phyloP scores from a whole-genome alignment of 208 protist species.

The Trypanosoma theileri region DNA sequence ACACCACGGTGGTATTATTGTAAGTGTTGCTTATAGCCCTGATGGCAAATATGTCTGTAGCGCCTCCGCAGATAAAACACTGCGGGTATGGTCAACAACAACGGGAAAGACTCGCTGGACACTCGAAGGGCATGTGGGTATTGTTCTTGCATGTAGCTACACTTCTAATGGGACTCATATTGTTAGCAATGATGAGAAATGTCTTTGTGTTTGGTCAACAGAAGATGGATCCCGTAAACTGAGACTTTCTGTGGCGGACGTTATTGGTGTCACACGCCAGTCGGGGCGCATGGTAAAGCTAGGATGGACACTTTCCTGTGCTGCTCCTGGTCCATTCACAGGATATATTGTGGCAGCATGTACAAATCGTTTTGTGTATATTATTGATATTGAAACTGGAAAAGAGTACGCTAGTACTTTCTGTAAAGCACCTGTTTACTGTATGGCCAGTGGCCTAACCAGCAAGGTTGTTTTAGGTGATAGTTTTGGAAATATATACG shows the following conservation, averaged over 20 bases:
- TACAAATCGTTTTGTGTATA: slow-evolving; percentile 85
- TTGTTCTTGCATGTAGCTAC: slow-evolving; percentile 85
- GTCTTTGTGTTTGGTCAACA: slow-evolving; percentile 77
- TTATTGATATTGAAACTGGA: slow-evolving; percentile 72
- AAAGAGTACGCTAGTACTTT: slow-evolving; percentile 62
- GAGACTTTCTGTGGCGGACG: slow-evolving; percentile 49
- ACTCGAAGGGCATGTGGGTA: slow-evolving; percentile 73
- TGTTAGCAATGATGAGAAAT: slow-evolving; percentile 84
- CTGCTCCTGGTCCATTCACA: slow-evolving; percentile 73
- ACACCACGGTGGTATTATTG: slow-evolving; percentile 85
- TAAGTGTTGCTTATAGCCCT: slow-evolving; percentile 74
- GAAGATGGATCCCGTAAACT: slow-evolving; percentile 57
- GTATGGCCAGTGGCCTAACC: slow-evolving; percentile 58
- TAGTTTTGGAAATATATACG: slow-evolving; percentile 89
- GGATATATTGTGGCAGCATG: slow-evolving; percentile 73
- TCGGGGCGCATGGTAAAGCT: slow-evolving; percentile 5
- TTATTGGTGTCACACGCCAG: slow-evolving; percentile 21
- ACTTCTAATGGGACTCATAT: slow-evolving; percentile 75
- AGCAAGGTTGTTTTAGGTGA: slow-evolving; percentile 72
- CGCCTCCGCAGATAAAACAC: slow-evolving; percentile 79
- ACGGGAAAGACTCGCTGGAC: slow-evolving; percentile 61
- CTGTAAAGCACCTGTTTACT: slow-evolving; percentile 90
- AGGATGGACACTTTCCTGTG: slow-evolving; percentile 78
- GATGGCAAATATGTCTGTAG: slow-evolving; percentile 73
- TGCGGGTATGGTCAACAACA: slow-evolving; percentile 80